Conservation (phyloP, 345 rosid species). For the Conringia planisiliqua region DNA sequence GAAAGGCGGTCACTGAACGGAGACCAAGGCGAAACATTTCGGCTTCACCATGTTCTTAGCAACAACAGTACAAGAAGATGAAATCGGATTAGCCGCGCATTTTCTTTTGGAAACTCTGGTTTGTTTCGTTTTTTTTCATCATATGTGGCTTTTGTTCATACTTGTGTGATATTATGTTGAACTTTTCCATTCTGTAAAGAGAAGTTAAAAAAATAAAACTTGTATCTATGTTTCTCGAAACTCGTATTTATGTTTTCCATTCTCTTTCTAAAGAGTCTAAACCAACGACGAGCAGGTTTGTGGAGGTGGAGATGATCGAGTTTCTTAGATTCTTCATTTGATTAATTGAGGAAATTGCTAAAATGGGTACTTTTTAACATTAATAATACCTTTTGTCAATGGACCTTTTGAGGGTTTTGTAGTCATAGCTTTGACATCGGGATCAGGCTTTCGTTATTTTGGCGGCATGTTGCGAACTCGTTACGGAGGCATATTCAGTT, state of each 20-base stretch:
- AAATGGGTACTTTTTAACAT: no score
- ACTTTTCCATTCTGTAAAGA: neutral
- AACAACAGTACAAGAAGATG: constrained; percentile 30
- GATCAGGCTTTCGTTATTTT: no score
- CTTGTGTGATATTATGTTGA: constrained; percentile 20
- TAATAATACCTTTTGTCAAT: no score
- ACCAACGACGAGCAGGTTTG: neutral
- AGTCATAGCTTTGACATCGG: no score
- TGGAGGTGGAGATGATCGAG: neutral
- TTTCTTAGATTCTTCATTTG: neutral
- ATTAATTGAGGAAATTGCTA: neutral
- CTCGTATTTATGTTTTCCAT: no score
- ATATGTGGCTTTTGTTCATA: constrained; percentile 25
- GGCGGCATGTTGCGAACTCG: no score
- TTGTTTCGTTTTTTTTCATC: constrained; percentile 2
- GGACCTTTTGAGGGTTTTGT: no score
- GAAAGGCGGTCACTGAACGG: constrained; percentile 73
- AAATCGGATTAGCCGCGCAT: constrained; percentile 24
- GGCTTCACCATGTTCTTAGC: constrained; percentile 53
- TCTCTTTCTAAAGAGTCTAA: neutral
- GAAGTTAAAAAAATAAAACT: neutral
- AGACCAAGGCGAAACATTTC: constrained; percentile 80
- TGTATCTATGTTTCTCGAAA: neutral
- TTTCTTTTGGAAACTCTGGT: neutral
- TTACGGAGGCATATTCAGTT: neutral